These are phyloP conservation scores for Aureobasidium melanogenum DNA, from an alignment of 2,329 filamentous ascomycete genomes.

Conservation along the genomic window DNA sequence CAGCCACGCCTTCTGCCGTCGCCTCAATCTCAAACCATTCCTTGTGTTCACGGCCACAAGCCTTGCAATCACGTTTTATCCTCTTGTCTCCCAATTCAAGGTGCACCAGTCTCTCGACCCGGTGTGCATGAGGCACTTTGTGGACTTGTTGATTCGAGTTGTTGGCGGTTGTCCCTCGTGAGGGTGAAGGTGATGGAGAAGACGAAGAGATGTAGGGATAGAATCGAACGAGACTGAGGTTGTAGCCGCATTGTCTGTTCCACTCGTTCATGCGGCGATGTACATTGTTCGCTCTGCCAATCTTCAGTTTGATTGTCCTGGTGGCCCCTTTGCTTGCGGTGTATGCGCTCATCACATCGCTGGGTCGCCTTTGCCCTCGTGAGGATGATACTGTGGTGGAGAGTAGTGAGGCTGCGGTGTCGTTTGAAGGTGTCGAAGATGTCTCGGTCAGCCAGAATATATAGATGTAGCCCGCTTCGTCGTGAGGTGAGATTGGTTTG, in stretches of 20 bases:
- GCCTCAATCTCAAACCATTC: constrained; percentile 95
- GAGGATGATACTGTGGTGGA: constrained; percentile 15
- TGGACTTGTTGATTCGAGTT: constrained; percentile 30
- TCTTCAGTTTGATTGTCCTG: constrained; percentile 57
- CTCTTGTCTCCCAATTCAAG: constrained; percentile 62
- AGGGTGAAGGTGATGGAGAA: constrained; percentile 18
- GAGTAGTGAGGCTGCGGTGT: constrained; percentile 27
- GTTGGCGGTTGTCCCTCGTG: constrained; percentile 13
- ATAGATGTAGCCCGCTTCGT: constrained; percentile 91
- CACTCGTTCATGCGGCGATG: constrained; percentile 87
- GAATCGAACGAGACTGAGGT: constrained; percentile 77
- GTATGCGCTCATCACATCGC: constrained; percentile 28
- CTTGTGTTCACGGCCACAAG: constrained; percentile 75
- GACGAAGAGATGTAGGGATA: constrained; percentile 63
- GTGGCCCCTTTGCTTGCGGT: constrained; percentile 26
- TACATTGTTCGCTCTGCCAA: constrained; percentile 67
- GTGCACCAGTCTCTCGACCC: constrained; percentile 84
- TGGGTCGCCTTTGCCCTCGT: constrained; percentile 17
- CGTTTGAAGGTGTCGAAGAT: constrained; percentile 43
- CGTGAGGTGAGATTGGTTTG: constrained; percentile 62
- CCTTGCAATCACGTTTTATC: constrained; percentile 57
- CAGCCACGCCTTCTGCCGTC: constrained; percentile 57
- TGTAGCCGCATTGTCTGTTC: constrained; percentile 85
- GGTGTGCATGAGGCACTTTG: constrained; percentile 77
- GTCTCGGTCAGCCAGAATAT: constrained; percentile 92